Conservation (phyloP, 495 filamentous ascomycete species). For the Delitschia confertaspora region DNA sequence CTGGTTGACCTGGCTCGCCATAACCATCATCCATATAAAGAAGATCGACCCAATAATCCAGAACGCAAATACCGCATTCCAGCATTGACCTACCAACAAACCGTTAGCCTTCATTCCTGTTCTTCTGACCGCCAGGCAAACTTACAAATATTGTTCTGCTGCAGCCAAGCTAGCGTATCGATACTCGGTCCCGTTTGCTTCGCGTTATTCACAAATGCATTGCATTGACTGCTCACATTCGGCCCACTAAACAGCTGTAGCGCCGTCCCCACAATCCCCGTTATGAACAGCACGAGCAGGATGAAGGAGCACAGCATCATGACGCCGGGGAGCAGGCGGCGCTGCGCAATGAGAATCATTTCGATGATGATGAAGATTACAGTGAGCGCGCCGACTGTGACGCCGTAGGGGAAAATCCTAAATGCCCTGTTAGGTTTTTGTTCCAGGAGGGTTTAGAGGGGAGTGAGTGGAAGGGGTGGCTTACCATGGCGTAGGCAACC, state of each 20-base stretch:
- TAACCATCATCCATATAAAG: conserved; percentile 88
- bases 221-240: conserved; percentile 72
- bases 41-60: conserved; percentile 75
- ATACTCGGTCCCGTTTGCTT: conserved; percentile 52
- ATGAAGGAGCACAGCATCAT: conserved; percentile 89
- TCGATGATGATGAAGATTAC: conserved; percentile 37
- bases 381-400: conserved; percentile 41
- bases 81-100: conserved; percentile 39
- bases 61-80: conserved; percentile 57
- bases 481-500: conserved; percentile 74
- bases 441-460: background rate
- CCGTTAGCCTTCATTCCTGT: background rate
- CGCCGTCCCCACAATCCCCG: conserved; percentile 79
- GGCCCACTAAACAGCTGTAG: conserved; percentile 79
- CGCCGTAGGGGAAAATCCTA: conserved; percentile 94
- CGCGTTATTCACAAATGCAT: conserved; percentile 55
- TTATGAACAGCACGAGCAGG: conserved; percentile 84
- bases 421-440: background rate
- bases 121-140: conserved; percentile 19
- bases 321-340: conserved; percentile 77
- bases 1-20: conserved; percentile 79
- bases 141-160: conserved; percentile 81
- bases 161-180: conserved; percentile 73
- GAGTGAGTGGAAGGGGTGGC: conserved; percentile 26
- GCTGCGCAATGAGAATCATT: conserved; percentile 43